phyloP scores from a whole-genome alignment of 202 grass and related monocot species.

The Saccharum hybrid region DNA sequence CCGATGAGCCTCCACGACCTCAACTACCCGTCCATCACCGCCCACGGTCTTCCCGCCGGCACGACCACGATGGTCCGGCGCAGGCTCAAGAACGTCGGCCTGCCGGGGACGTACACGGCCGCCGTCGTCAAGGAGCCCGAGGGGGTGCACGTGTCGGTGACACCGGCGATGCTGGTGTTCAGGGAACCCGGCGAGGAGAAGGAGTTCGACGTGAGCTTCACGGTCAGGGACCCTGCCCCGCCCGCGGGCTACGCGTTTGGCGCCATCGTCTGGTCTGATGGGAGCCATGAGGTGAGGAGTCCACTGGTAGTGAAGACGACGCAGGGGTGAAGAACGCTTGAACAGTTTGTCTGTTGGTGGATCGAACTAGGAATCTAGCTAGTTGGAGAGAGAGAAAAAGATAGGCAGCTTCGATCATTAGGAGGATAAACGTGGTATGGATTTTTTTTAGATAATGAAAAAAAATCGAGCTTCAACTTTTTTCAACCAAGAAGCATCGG shows the following conservation, averaged over 20 bases:
- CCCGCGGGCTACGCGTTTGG: conserved; percentile 58
- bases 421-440: conserved; percentile 7
- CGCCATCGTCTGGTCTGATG: conserved; percentile 70
- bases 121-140: conserved; percentile 37
- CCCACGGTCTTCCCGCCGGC: conserved; percentile 41
- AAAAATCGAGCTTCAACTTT: neutral
- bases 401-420: neutral
- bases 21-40: conserved; percentile 77
- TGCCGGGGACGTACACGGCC: conserved; percentile 51
- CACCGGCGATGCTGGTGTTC: conserved; percentile 47
- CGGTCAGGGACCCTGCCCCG: conserved; percentile 12
- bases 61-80: conserved; percentile 37
- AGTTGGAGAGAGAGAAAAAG: neutral
- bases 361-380: conserved; percentile 16
- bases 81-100: conserved; percentile 64
- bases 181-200: conserved; percentile 46
- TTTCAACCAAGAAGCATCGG: too few relatives aligned
- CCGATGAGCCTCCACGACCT: conserved; percentile 48
- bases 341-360: neutral
- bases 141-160: conserved; percentile 49
- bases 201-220: conserved; percentile 49
- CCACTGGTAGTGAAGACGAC: conserved; percentile 62
- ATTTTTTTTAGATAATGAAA: neutral
- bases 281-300: conserved; percentile 70
- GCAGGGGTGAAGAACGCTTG: neutral